These are phyloP conservation scores for Aspergillus amoenus DNA, from an alignment of 2,329 filamentous ascomycete genomes.

Conservation along the genomic window DNA sequence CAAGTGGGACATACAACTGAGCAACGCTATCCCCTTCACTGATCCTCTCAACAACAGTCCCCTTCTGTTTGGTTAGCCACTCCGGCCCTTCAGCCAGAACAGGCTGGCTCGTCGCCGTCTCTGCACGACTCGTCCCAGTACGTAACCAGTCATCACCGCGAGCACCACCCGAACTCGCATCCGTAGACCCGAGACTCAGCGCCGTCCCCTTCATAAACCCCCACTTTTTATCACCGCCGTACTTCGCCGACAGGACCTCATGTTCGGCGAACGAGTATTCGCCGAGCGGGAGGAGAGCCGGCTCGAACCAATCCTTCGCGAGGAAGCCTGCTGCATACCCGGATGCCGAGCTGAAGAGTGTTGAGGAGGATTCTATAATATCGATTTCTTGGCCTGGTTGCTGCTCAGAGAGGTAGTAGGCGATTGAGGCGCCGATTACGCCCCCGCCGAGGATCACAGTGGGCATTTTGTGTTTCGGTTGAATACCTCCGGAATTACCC, in stretches of 20 bases:
- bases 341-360: conserved; percentile 71
- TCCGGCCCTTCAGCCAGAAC: conserved; percentile 44
- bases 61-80: conserved; percentile 60
- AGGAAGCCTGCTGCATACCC: conserved; percentile 74
- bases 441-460: conserved; percentile 69
- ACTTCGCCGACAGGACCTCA: conserved; percentile 58
- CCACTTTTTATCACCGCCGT: conserved; percentile 60
- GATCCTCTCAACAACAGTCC: conserved; percentile 61
- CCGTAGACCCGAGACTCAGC: conserved; percentile 51
- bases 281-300: conserved; percentile 58
- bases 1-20: conserved; percentile 56
- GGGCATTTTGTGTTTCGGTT: conserved; percentile 33
- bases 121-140: conserved; percentile 62
- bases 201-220: conserved; percentile 61
- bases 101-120: conserved; percentile 46
- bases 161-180: conserved; percentile 39
- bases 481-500: no score
- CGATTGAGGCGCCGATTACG: conserved; percentile 68
- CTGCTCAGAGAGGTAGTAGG: conserved; percentile 65
- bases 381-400: conserved; percentile 47
- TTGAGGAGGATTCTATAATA: conserved; percentile 56
- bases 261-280: conserved; percentile 70
- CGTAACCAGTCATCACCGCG: conserved; percentile 65
- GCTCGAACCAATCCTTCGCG: conserved; percentile 69
- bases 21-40: conserved; percentile 61